Base-by-base conservation (phyloP, 345 rosid genomes). In the Brassica nigra region DNA sequence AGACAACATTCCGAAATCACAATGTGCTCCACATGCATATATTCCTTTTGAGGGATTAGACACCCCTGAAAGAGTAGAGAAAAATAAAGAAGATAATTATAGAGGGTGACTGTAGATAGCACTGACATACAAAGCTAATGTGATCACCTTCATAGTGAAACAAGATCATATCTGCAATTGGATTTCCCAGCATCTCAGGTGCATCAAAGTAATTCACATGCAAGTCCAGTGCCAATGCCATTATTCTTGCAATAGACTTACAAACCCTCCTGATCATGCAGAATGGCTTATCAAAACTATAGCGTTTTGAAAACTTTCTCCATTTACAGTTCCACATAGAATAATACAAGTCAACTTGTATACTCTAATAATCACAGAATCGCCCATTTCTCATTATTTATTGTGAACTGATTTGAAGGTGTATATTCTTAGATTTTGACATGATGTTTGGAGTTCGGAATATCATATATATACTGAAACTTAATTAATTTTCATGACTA, bases 21-120 rank as follows among this genome's bases (percentile, higher is more conserved):
- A 59, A 59, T 59, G 63, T 59, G 31, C 63, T 59, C 63, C 63
- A 59, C 63, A 59, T 23, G 63, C 63, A 59, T 59, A 59, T 59
- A 59, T 59, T 4, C 59, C 59, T 54, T 15, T 54, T 16, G 59
- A 54, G 59, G 59, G 23, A 54, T 54, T 8, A n/a, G 23, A 54
- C 23, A n/a, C 23, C 23, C 59, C 59, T 54, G 9, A 49, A 55
- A 4, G 20, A 2, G 0, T 11, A 49, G 5, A 12, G 55, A 49
- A 49, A 39, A 49, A 39, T 8, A 49, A 49, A 5, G 6, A 49
- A 44, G 52, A 11, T 49, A 49, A 49, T 49, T 49, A n/a, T 14
- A 49, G 16, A 49, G 55, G 55, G 16, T 49, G 16, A 49, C 6
- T n/a, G 15, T 49, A 49, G 55, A 27, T n/a, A 49, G 55, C 55